Evolutionary conservation across 768 basidiomycete genomes (phyloP).

Genomic region (Leccinum obscurum): DNA sequence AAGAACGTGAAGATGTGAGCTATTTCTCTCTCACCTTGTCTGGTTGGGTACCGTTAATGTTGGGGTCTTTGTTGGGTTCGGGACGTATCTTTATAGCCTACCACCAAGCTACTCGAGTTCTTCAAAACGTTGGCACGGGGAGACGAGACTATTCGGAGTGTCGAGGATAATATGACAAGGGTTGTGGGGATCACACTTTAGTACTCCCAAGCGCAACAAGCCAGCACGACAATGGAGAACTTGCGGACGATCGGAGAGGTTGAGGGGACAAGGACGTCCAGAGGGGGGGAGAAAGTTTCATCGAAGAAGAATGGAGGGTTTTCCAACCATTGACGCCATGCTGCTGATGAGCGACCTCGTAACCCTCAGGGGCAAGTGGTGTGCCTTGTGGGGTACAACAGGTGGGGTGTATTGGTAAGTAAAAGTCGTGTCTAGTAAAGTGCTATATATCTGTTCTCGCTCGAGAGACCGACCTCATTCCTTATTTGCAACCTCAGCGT

Average conservation of each 20-base stretch:
- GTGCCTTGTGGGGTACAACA: no score
- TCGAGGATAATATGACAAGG: neutral
- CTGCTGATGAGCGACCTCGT: no score
- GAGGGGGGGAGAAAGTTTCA: no score
- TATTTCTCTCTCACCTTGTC: neutral
- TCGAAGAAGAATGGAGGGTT: no score
- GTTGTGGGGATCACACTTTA: conserved; percentile 22
- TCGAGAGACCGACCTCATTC: no score
- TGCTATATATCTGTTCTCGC: no score
- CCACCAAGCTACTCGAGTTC: conserved; percentile 35
- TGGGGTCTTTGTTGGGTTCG: neutral
- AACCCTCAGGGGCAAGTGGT: no score
- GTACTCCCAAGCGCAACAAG: conserved; percentile 9
- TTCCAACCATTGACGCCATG: no score
- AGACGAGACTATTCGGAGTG: conserved; percentile 9
- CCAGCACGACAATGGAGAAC: conserved; percentile 24
- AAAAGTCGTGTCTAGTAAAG: no score
- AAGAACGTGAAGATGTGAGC: conserved; percentile 34
- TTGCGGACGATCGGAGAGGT: conserved; percentile 24
- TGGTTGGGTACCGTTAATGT: neutral
- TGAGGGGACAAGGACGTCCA: conserved; percentile 8
- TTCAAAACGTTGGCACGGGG: conserved; percentile 26
- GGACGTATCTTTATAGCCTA: conserved; percentile 26
- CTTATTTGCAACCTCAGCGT: no score
- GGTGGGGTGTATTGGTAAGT: no score